phyloP scores from a whole-genome alignment of 805 yeast species.

The Lachancea lanzarotensis region DNA sequence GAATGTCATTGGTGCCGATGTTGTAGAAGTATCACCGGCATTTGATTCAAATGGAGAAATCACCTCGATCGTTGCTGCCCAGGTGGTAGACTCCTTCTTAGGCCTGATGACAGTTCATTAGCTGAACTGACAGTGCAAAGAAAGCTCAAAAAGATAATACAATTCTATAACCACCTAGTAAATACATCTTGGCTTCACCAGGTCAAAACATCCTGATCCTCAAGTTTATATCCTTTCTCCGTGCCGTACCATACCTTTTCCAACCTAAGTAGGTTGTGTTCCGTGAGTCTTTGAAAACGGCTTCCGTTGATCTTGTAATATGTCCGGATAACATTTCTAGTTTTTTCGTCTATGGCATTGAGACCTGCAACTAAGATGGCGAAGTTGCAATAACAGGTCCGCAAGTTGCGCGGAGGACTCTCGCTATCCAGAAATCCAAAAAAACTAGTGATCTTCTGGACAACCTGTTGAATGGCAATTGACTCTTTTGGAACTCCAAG shows the following conservation, averaged over 20 bases:
- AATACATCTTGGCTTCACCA: constrained; percentile 17
- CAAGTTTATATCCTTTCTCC: constrained; percentile 25
- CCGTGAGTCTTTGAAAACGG: constrained; percentile 29
- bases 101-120: constrained; percentile 38
- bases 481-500: constrained; percentile 32
- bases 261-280: constrained; percentile 30
- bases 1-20: constrained; percentile 58
- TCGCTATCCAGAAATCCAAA: constrained; percentile 31
- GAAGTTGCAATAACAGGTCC: constrained; percentile 34
- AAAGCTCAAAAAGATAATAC: neutral
- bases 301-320: constrained; percentile 30
- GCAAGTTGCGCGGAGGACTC: constrained; percentile 31
- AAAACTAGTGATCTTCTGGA: constrained; percentile 28
- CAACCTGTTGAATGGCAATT: constrained; percentile 30
- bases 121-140: neutral
- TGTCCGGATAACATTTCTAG: constrained; percentile 26
- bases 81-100: constrained; percentile 45
- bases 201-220: constrained; percentile 32
- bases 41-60: constrained; percentile 52
- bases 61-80: constrained; percentile 56
- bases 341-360: constrained; percentile 31
- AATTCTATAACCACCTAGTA: neutral
- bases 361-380: constrained; percentile 33
- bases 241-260: constrained; percentile 32
- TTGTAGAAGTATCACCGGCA: constrained; percentile 64